A percentile compares a stretch with the other conserved stretches of the same genome.
phyloP scores from a whole-genome alignment of 768 basidiomycete species.

The Tricholoma hemisulphureum region DNA sequence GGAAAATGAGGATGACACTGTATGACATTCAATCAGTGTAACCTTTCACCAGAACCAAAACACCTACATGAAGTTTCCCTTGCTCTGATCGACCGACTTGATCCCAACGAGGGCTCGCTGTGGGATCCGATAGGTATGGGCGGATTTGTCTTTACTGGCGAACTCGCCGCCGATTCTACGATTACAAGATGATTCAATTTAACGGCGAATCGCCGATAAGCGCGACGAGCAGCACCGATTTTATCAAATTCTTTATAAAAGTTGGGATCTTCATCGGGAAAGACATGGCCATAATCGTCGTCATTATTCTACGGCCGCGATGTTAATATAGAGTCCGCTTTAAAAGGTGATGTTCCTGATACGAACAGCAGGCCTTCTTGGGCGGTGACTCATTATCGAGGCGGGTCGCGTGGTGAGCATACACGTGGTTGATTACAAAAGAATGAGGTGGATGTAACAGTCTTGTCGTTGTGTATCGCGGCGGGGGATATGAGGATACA shows the following conservation, averaged over 20 bases:
- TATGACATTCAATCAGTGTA: neutral
- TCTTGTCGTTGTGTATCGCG: neutral
- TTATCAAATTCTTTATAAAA: neutral
- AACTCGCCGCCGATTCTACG: conserved; percentile 4
- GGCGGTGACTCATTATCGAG: neutral
- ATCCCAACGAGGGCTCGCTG: neutral
- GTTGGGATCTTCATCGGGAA: neutral
- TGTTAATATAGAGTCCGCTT: neutral
- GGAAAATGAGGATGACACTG: neutral
- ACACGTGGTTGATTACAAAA: neutral
- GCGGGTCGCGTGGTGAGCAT: neutral
- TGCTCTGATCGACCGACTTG: neutral
- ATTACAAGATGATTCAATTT: neutral
- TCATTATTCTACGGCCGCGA: neutral
- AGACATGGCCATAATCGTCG: neutral
- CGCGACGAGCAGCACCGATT: conserved; percentile 5
- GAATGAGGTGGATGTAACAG: neutral
- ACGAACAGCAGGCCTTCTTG: neutral
- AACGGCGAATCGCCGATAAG: neutral
- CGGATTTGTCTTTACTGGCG: conserved; percentile 3
- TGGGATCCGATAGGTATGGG: neutral
- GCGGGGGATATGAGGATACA: neutral
- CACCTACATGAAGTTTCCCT: neutral
- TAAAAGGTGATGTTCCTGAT: neutral
- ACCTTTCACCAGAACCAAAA: neutral